Conservation (phyloP, 805 yeast genomes). For the Komagataella populi region DNA sequence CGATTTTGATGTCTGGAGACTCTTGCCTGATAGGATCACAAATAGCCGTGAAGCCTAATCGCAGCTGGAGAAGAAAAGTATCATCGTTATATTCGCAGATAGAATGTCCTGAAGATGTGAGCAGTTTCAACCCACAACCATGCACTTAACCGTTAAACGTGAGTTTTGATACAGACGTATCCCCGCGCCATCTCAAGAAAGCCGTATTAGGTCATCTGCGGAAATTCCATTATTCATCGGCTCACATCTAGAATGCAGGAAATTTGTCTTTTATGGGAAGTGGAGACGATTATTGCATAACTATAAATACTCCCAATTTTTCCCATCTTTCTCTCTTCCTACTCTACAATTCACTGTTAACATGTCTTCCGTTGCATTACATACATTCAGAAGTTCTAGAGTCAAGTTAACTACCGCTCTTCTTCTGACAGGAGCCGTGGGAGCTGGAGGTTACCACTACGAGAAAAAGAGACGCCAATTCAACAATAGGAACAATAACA, state of each 20-base stretch:
- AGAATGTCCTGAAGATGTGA: background rate
- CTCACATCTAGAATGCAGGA: slow-evolving; percentile 1
- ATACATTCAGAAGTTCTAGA: background rate
- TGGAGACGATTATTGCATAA: background rate
- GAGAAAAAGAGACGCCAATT: background rate
- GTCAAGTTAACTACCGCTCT: background rate
- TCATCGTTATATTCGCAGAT: background rate
- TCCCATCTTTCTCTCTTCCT: background rate
- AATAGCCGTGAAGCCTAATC: background rate
- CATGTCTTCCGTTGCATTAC: slow-evolving; percentile 1
- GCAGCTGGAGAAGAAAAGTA: background rate
- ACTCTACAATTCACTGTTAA: background rate
- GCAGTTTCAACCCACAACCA: background rate
- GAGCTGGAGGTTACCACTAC: background rate
- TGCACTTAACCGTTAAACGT: background rate
- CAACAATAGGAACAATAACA: slow-evolving; percentile 5
- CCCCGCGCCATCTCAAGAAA: background rate
- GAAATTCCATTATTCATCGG: background rate
- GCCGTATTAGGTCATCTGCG: background rate
- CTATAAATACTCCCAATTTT: background rate
- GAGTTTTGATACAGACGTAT: background rate
- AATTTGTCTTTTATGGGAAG: background rate
- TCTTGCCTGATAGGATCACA: background rate
- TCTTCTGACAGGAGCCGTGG: slow-evolving; percentile 1
- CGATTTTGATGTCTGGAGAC: background rate